Evolutionary conservation across 805 yeast genomes (phyloP).

Genomic region (Barnettozyma siamensis): DNA sequence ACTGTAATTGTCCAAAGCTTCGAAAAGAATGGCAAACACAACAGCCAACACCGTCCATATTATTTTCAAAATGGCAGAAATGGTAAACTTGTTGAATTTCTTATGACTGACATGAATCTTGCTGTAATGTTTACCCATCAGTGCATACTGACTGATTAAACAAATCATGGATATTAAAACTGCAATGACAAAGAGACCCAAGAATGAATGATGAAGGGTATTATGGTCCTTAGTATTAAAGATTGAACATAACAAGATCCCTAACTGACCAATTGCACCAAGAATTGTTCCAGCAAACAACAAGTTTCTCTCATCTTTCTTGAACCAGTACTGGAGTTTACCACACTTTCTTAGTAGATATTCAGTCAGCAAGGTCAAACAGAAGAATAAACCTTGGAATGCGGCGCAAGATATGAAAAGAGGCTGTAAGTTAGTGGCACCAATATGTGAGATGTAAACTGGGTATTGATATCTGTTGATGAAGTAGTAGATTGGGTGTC

Average conservation of each 20-base stretch:
- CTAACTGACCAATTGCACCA: constrained; percentile 60
- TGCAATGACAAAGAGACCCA: constrained; percentile 64
- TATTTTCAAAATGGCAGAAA: constrained; percentile 48
- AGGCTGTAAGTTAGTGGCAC: constrained; percentile 83
- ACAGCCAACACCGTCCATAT: constrained; percentile 65
- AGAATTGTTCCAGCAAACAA: constrained; percentile 36
- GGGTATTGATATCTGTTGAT: constrained; percentile 41
- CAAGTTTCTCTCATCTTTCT: constrained; percentile 32
- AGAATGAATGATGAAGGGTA: constrained; percentile 57
- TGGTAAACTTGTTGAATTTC: constrained; percentile 38
- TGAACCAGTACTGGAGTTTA: constrained; percentile 41
- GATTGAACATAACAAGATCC: constrained; percentile 67
- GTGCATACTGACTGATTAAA: constrained; percentile 38
- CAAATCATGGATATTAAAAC: constrained; percentile 48
- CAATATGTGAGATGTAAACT: constrained; percentile 79
- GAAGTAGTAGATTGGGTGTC: constrained; percentile 63
- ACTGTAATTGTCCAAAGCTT: constrained; percentile 31
- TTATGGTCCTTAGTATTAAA: constrained; percentile 59
- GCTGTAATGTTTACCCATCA: constrained; percentile 42
- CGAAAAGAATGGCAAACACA: constrained; percentile 65
- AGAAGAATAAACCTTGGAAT: constrained; percentile 70
- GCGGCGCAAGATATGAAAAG: constrained; percentile 75
- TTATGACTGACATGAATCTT: constrained; percentile 27
- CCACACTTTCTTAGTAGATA: constrained; percentile 51
- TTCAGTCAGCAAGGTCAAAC: constrained; percentile 58